Evolutionary conservation across 805 yeast genomes (phyloP).

Genomic region (Yamadazyma laniorum): DNA sequence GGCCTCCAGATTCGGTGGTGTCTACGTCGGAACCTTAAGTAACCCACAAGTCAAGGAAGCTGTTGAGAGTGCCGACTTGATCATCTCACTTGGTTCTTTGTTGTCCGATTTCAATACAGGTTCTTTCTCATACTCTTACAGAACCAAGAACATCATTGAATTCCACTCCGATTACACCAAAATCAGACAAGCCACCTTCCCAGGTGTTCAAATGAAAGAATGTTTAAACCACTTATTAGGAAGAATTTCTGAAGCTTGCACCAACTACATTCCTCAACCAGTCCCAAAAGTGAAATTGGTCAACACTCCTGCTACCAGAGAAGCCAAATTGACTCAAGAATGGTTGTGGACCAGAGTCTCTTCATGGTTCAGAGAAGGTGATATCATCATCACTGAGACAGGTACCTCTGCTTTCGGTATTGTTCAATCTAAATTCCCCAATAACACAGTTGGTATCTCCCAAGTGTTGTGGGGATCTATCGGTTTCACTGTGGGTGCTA

Average conservation of each 20-base stretch:
- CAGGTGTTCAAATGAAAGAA: constrained; percentile 43
- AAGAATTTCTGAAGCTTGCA: constrained; percentile 35
- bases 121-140: constrained; percentile 38
- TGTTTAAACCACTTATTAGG: constrained; percentile 45
- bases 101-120: constrained; percentile 43
- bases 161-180: constrained; percentile 43
- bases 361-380: constrained; percentile 63
- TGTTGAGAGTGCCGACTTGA: constrained; percentile 37
- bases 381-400: constrained; percentile 66
- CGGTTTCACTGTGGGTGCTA: constrained; percentile 68
- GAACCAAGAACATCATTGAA: constrained; percentile 38
- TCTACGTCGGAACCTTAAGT: constrained; percentile 38
- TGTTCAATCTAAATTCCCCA: constrained; percentile 63
- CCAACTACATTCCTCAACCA: constrained; percentile 49
- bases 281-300: constrained; percentile 53
- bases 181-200: constrained; percentile 39
- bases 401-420: constrained; percentile 78
- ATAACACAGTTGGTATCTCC: constrained; percentile 60
- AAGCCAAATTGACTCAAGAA: constrained; percentile 48
- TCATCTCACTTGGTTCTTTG: constrained; percentile 37
- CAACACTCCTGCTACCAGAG: constrained; percentile 39
- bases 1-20: constrained; percentile 37
- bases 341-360: constrained; percentile 68
- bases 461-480: constrained; percentile 78
- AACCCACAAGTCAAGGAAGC: constrained; percentile 36